Evolutionary conservation across 2,329 filamentous ascomycete genomes (phyloP), one percentile per base, ranked within the genome.

Genomic region (Penicillium vulpinum): DNA sequence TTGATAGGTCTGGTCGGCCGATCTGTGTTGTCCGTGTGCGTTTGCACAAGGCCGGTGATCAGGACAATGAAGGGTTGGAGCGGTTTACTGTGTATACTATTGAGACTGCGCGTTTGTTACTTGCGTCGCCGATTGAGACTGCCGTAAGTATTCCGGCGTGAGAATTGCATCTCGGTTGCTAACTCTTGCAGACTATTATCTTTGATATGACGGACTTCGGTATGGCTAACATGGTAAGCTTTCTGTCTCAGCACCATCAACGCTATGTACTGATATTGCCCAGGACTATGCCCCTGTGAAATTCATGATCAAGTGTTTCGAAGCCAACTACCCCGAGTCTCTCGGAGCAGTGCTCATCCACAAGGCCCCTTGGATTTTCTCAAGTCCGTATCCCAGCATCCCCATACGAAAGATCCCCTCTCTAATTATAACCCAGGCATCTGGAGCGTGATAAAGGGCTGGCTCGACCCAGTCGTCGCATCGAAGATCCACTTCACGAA

Each of bases 281-380:
- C 55, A 88, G 86, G 94, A 99, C 74, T 97, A 97, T 73, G 85
- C 90, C 0, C 93, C 94, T 1, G 91, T 99, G 56, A 99, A 96
- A 70, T 99, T 97, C 78, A 97, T 99, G 89, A 97, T 99, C 75
- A 96, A 96, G 76, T 96, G 92, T 75, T 99, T 99, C 71, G 94
- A 99, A 78, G 94, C 94, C 58, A 97, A 99, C 73, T 99, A 97
- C 67, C 94, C 94, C 0, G 94, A 99, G 75, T 93, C 87, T 46
- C 82, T 99, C 1, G 94, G 93, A 28, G 84, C 89, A 2, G 91
- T 97, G 3, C 83, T 97, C 44, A 91, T 99, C 36, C 94, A 99
- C 80, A 96, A 96, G 74, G 88, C 94, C 0, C 94, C 94, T 4
- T 99, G 94, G 94, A 80, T 99, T 44, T 99, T 99, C 78, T 92